phyloP scores from a whole-genome alignment of 352 stramenopile genomes.

The Halophytophthora polymorphica region DNA sequence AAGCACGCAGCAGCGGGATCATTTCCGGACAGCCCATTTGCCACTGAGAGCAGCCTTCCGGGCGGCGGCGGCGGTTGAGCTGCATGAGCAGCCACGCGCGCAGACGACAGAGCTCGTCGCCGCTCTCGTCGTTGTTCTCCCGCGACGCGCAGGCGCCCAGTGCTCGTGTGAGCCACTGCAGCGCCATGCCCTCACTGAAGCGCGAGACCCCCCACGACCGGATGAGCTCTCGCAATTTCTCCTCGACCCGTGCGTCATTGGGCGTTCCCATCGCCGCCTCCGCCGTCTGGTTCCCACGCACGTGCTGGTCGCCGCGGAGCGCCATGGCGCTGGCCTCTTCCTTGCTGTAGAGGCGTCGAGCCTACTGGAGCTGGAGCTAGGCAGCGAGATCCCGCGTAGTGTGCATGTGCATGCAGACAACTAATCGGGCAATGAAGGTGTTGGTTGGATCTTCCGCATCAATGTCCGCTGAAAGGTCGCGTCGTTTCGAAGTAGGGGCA shows the following conservation, averaged over 20 bases:
- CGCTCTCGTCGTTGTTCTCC: slow-evolving; percentile 11
- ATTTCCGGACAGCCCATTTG: slow-evolving; percentile 68
- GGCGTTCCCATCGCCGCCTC: too few species aligned
- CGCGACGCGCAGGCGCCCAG: slow-evolving; percentile 6
- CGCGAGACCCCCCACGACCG: slow-evolving; percentile 56
- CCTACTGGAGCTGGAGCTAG: neutral
- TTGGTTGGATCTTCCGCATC: too few species aligned
- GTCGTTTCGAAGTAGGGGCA: too few species aligned
- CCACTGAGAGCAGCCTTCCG: slow-evolving; percentile 35
- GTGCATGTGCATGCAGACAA: too few species aligned
- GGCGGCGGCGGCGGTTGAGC: slow-evolving; percentile 45
- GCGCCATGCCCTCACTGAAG: slow-evolving; percentile 65
- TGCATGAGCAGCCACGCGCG: slow-evolving; percentile 69
- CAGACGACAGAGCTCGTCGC: slow-evolving; percentile 35
- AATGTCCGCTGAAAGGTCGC: too few species aligned
- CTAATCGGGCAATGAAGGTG: too few species aligned
- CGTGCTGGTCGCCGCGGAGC: too few species aligned
- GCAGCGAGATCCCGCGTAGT: neutral
- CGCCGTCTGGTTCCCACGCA: too few species aligned
- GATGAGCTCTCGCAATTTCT: slow-evolving; percentile 42
- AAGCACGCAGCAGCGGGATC: slow-evolving; percentile 41
- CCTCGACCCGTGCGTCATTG: slow-evolving; percentile 17
- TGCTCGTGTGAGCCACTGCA: slow-evolving; percentile 51
- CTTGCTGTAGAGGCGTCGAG: neutral
- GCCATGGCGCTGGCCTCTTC: too few species aligned